Evolutionary conservation across 768 basidiomycete genomes (phyloP).

Genomic region (Amyloporia xantha): DNA sequence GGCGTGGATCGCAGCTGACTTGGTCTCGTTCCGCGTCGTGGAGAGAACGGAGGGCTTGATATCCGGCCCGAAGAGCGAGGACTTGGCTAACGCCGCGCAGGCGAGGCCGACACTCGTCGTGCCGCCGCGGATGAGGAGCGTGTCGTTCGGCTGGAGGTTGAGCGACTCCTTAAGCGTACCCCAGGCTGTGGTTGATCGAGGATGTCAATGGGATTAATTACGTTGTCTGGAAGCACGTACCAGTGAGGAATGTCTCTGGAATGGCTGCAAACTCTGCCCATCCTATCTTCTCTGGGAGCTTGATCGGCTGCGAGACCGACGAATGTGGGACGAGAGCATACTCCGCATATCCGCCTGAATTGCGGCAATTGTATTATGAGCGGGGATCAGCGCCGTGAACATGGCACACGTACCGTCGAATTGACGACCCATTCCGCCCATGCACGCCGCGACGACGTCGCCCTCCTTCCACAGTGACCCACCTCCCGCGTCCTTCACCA

Average conservation of each 20-base stretch:
- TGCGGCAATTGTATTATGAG: too few species aligned
- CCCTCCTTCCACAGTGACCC: constrained; percentile 2
- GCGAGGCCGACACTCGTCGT: constrained; percentile 4
- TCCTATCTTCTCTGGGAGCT: background rate
- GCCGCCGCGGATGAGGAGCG: constrained; percentile 5
- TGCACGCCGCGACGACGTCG: constrained; percentile 2
- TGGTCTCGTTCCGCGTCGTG: background rate
- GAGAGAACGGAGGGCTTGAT: background rate
- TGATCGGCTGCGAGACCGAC: background rate
- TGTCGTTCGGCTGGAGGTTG: background rate
- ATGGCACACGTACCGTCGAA: constrained; percentile 3
- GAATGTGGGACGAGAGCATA: background rate
- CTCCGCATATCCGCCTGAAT: constrained; percentile 2
- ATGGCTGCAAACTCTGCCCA: constrained; percentile 4
- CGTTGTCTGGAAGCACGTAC: background rate
- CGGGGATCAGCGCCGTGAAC: too few species aligned
- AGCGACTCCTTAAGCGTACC: constrained; percentile 3
- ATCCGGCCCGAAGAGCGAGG: background rate
- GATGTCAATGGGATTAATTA: background rate
- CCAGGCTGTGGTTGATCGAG: background rate
- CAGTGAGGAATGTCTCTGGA: constrained; percentile 3
- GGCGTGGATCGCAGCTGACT: background rate
- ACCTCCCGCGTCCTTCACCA: constrained; percentile 1
- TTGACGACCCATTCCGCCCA: constrained; percentile 5
- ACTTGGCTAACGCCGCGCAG: constrained; percentile 3